Evolutionary conservation across 2,329 filamentous ascomycete species (phyloP), one percentile per base, ranked within the genome.

Genomic region (Phoma sp.): DNA sequence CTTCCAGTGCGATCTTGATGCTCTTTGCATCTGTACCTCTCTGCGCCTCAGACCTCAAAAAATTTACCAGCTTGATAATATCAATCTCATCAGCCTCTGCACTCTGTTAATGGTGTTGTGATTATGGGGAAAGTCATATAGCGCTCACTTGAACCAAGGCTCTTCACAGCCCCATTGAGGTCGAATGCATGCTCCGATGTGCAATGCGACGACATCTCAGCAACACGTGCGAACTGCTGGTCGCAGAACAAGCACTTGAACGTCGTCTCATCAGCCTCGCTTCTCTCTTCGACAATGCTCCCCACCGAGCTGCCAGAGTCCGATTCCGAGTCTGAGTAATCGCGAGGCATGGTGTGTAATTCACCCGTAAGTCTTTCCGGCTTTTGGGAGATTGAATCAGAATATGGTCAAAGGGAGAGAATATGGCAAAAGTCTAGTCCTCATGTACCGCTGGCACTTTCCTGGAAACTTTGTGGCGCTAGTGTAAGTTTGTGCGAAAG

Each of bases 1-100:
- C 77, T 32, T 79, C 78, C 2, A 85, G 80, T 53, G 90, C 86
- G 38, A 88, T 76, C 53, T 83, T 80, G 37, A 72, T 67, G 6
- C 42, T 54, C 0, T 85, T 85, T 3, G 71, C 69, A 3, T 70
- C 64, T 37, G 71, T 72, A 7, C 74, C 75, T 29, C 69, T 71
- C 40, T 72, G 59, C 18, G 74, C 74, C 47, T 78, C 72, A 38
- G 70, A 62, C 24, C 81, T 76, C 18, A 83, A 71, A 59, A 77
- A 83, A 62, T 83, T 83, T 57, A 83, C 60, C 37, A 74, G 52
- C 48, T 73, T 74, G 50, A 73, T 71, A 25, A 71, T 61, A 8
- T 59, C 64, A 9, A 72, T 55, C 38, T 74, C 71, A 36, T 72
- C 69, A n/a, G 65, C 61, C 39, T 64, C 70, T 73, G 42, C 7